Base-by-base conservation (phyloP, 306 rosid species). In the Cyamopsis tetragonoloba region DNA sequence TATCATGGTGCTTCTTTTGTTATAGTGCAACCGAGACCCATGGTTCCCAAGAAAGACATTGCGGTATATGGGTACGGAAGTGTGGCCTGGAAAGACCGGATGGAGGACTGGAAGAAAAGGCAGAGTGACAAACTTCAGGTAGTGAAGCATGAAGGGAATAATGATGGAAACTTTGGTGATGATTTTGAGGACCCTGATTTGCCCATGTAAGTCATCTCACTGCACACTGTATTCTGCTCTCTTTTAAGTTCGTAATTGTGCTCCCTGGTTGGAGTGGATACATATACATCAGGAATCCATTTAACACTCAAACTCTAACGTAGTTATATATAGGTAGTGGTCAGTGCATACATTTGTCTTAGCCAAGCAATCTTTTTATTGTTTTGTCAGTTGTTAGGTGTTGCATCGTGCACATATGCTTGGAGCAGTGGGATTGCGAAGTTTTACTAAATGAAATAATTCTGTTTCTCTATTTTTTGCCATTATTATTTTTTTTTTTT, bases 61-160 rank as follows among this genome's bases (percentile, higher is more conserved):
- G 97, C 97, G 0, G 92, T 85, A 20, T 93, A 93, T 80, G 99
- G 99, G 35, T 93, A 90, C 74, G 99, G 99, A 60, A 93, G 97
- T 76, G 97, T 93, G 39, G 88, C 87, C 17, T 93, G 99, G 99
- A 93, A 86, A 80, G 99, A 88, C 47, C 84, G 99, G 54, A 85
- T 88, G 99, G 99, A 93, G 35, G 97, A 88, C 38, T 93, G 99
- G 99, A 93, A 83, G 84, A 90, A 78, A 73, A 86, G 77, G 85
- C 99, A 90, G 73, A 80, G 71, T 79, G 96, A 93, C 27, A 93
- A 85, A 62, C 97, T 90, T 77, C 91, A 93, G 73, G 97, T 93
- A 34, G 92, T 90, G 75, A 88, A 85, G 82, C 99, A 93, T 67
- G 85, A 86, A 68, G 99, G 97, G 15, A 75, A 37, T 53, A 80